A percentile compares a stretch with the other conserved stretches of the same genome.
phyloP scores from a whole-genome alignment of 2,329 filamentous ascomycete genomes.

The Colletotrichum gigasporum region DNA sequence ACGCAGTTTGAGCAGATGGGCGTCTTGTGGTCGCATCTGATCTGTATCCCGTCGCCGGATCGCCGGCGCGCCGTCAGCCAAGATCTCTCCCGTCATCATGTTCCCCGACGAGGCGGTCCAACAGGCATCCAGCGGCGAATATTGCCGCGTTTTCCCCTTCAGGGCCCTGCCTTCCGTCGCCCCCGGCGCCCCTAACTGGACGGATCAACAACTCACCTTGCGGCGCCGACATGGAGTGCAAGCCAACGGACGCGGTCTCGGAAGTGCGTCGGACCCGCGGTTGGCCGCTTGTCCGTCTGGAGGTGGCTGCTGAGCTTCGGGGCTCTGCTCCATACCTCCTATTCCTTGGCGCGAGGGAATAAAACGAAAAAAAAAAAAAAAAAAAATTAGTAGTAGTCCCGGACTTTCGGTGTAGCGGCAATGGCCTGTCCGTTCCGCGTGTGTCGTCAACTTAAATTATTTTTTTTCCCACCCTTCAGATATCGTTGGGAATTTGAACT shows the following conservation, averaged over 20 bases:
- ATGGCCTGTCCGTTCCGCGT: no score
- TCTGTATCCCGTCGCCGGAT: constrained; percentile 16
- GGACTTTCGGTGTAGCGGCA: no score
- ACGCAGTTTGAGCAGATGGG: constrained; percentile 27
- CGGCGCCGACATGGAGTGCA: constrained; percentile 32
- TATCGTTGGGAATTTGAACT: no score
- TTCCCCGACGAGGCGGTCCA: not conserved
- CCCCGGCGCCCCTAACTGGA: no score
- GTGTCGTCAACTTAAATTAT: not conserved
- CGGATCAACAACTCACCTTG: constrained; percentile 20
- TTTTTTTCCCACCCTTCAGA: not conserved
- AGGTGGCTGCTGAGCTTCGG: constrained; percentile 25
- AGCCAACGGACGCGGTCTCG: constrained; percentile 29
- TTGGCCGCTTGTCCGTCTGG: constrained; percentile 30
- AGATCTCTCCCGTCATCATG: not conserved
- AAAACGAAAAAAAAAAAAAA: constrained; percentile 10
- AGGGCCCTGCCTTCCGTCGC: not conserved
- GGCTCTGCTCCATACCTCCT: constrained; percentile 27
- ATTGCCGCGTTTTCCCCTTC: not conserved
- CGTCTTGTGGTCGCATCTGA: constrained; percentile 27
- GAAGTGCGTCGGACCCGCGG: constrained; percentile 28
- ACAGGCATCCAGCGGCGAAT: not conserved
- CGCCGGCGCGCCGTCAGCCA: constrained; percentile 20
- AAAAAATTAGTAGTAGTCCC: no score
- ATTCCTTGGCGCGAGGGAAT: not conserved